Base-by-base conservation (phyloP, 345 rosid species). In the Eucalyptus curtisii region DNA sequence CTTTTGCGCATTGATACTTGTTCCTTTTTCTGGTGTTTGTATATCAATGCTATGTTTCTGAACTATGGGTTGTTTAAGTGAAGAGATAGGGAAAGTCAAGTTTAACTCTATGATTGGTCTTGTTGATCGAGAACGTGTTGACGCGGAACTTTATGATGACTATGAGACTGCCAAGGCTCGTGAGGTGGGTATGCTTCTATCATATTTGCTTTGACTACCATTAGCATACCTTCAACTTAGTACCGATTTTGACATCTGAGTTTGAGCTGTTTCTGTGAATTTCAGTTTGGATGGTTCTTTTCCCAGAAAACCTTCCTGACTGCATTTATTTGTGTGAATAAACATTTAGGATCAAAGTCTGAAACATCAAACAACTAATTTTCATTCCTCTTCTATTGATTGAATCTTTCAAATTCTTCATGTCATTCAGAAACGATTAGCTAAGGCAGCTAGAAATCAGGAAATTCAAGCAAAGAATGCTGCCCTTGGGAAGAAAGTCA, bases 51-150 rank as follows among this genome's bases (percentile, higher is more conserved):
- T 81, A 27, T 86, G 48, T 86, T 68, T 44, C 84, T 87, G 49
- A 87, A 87, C 42, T 87, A 44, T 45, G 68, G 82, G 85, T 88
- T 89, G 25, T 85, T 94, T 88, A 88, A 97, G 99, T 71, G 98
- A 97, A 89, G 99, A 97, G 94, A 96, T 97, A 55, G 96, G 92
- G 87, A 97, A 94, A 91, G 93, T 94, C 88, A 95, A 96, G 95
- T 96, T 96, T 87, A 96, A 97, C 91, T 93, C 99, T 59, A 95
- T 97, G 99, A 97, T 97, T 89, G 99, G 99, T 89, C 99, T 96
- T 89, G 92, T 93, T 89, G 96, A 97, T 89, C 93, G 97, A 47
- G 98, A 97, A 87, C 98, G 99, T 87, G 94, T 97, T 88, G 99
- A 97, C 88, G 96, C 88, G 11, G 90, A 82, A 90, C 94, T 97